A percentile compares a stretch with the other conserved stretches of the same genome.
Evolutionary conservation across 805 yeast species (phyloP).

Genomic region (Kluyveromyces nonfermentans): DNA sequence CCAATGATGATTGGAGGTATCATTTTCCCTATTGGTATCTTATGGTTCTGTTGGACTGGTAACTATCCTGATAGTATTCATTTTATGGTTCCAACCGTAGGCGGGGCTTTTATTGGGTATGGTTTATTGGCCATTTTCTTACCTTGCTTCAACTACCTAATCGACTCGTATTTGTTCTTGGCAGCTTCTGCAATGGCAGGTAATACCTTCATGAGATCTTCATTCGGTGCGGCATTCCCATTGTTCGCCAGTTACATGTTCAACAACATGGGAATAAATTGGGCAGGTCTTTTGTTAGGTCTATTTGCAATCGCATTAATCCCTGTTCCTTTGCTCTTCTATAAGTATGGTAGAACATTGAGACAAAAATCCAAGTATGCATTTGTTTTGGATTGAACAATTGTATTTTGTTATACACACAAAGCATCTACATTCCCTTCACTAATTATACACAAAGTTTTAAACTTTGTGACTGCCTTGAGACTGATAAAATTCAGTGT

Average conservation of each 20-base stretch:
- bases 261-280: constrained; percentile 53
- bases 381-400: constrained; percentile 10
- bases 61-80: constrained; percentile 58
- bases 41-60: constrained; percentile 89
- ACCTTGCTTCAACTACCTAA: constrained; percentile 59
- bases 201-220: constrained; percentile 60
- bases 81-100: constrained; percentile 72
- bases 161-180: constrained; percentile 58
- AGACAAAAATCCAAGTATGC: constrained; percentile 55
- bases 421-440: too few species aligned
- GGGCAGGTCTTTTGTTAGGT: constrained; percentile 73
- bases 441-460: too few species aligned
- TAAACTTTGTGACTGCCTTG: too few species aligned
- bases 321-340: constrained; percentile 63
- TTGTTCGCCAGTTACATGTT: constrained; percentile 68
- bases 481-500: too few species aligned
- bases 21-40: constrained; percentile 64
- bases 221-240: constrained; percentile 63
- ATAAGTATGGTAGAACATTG: constrained; percentile 45
- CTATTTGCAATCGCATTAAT: constrained; percentile 45
- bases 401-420: background rate
- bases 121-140: constrained; percentile 63
- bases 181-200: constrained; percentile 78
- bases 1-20: constrained; percentile 68
- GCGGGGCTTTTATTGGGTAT: constrained; percentile 55